Evolutionary conservation across 2,329 filamentous ascomycete species (phyloP).

Genomic region (Cercospora canescens): DNA sequence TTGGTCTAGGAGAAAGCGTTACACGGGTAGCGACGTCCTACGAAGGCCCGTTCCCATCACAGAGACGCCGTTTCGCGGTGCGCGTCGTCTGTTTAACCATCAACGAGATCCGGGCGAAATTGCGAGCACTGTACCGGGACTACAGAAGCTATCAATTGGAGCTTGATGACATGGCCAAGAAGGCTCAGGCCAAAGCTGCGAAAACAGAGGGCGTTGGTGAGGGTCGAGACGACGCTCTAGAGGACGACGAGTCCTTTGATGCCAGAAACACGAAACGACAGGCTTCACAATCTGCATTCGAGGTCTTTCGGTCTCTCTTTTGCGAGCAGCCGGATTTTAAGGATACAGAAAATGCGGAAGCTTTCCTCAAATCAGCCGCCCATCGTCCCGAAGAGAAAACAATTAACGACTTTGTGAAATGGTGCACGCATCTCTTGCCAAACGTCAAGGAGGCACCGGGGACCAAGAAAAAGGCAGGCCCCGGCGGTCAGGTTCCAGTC

Average conservation of each 20-base stretch:
- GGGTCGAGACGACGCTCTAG: neutral
- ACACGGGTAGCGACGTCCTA: slow-evolving; percentile 12
- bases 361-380: neutral
- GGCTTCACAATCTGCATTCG: slow-evolving; percentile 8
- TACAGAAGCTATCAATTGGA: slow-evolving; percentile 5
- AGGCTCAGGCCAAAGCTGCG: neutral
- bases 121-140: neutral
- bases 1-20: slow-evolving; percentile 2
- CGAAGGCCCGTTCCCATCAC: neutral
- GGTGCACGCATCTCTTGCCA: slow-evolving; percentile 3
- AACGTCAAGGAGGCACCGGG: neutral
- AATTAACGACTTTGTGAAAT: neutral
- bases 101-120: neutral
- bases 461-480: neutral
- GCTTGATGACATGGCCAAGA: neutral
- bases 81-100: neutral
- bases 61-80: neutral
- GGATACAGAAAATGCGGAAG: neutral
- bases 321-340: neutral
- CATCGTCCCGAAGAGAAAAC: neutral
- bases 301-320: slow-evolving; percentile 12
- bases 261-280: neutral
- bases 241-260: neutral
- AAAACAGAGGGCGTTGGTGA: neutral
- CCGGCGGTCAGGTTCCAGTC: neutral